Evolutionary conservation across 331 rosid species (phyloP).

Genomic region (Cucumis variabilis): DNA sequence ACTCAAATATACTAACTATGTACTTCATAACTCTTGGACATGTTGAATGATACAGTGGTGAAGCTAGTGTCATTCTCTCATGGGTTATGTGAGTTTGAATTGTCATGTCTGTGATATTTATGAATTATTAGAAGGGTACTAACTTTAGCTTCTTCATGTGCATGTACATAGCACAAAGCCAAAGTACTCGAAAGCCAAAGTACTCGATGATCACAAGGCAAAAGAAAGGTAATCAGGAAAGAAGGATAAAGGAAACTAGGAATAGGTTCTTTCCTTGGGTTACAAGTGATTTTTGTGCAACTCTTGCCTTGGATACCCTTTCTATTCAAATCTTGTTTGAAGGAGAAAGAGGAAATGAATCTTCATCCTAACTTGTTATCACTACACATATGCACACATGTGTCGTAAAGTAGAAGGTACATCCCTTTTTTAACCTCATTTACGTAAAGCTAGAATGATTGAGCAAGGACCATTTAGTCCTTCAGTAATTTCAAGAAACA

Average conservation of each 20-base stretch:
- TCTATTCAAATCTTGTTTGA: not conserved
- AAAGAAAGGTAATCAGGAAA: not conserved
- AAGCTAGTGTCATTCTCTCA: not conserved
- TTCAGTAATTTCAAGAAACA: not conserved
- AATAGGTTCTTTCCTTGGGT: slow-evolving; percentile 21
- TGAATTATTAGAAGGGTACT: not conserved
- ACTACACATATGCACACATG: not conserved
- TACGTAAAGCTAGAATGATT: not conserved
- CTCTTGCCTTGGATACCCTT: slow-evolving; percentile 22
- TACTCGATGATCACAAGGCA: not conserved
- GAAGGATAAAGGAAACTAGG: not conserved
- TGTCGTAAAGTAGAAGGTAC: not conserved
- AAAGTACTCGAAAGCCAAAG: not conserved
- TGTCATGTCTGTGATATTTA: not conserved
- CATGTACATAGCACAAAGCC: not conserved
- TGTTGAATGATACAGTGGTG: not conserved
- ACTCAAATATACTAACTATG: too few species aligned
- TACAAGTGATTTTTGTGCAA: not conserved
- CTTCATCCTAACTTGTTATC: not conserved
- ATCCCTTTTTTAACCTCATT: slow-evolving; percentile 4
- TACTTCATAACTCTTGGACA: too few species aligned
- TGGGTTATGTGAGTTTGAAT: not conserved
- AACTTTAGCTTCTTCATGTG: not conserved
- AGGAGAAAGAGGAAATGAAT: not conserved
- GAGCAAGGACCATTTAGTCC: not conserved